Percentiles rank a stretch among this genome's conserved stretches.
phyloP scores from a whole-genome alignment of 2,329 filamentous ascomycete genomes.

The Aspergillus sp. region DNA sequence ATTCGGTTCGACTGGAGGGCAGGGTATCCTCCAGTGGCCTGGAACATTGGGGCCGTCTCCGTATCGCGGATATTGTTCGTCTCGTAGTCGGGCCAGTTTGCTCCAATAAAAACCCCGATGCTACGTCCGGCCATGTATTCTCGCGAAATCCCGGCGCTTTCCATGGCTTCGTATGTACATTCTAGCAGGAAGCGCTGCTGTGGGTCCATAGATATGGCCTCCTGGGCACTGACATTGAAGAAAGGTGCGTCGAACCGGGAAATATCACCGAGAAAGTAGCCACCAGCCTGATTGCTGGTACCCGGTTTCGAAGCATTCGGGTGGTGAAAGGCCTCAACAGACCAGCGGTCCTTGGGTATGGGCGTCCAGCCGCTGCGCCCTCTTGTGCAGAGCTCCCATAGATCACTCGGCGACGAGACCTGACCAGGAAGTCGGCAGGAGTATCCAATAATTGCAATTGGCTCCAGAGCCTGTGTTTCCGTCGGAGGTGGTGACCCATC shows the following conservation, averaged over 20 bases:
- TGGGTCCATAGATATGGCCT: constrained; percentile 18
- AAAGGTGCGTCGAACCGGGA: constrained; percentile 31
- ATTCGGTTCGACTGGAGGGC: constrained; percentile 29
- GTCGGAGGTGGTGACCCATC: too few species aligned
- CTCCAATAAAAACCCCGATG: constrained; percentile 23
- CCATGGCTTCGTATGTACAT: constrained; percentile 21
- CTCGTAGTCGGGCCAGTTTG: constrained; percentile 23
- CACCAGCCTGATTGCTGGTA: neutral
- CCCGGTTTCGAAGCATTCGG: neutral
- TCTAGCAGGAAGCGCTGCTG: constrained; percentile 26
- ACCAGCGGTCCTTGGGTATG: neutral
- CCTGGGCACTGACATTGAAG: constrained; percentile 25
- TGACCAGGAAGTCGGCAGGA: too few species aligned
- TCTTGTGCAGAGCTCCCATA: too few species aligned
- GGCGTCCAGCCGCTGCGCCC: constrained; percentile 3
- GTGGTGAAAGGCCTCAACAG: neutral
- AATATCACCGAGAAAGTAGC: constrained; percentile 25
- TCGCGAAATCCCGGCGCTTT: constrained; percentile 26
- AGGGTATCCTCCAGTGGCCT: constrained; percentile 19
- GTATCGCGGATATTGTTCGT: constrained; percentile 24
- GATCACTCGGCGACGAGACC: too few species aligned
- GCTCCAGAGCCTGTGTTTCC: too few species aligned
- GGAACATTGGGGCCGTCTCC: constrained; percentile 21
- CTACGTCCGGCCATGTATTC: constrained; percentile 22
- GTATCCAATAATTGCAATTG: too few species aligned